Conservation (phyloP, 164 flowering plant species). For the Taxillus chinensis region DNA sequence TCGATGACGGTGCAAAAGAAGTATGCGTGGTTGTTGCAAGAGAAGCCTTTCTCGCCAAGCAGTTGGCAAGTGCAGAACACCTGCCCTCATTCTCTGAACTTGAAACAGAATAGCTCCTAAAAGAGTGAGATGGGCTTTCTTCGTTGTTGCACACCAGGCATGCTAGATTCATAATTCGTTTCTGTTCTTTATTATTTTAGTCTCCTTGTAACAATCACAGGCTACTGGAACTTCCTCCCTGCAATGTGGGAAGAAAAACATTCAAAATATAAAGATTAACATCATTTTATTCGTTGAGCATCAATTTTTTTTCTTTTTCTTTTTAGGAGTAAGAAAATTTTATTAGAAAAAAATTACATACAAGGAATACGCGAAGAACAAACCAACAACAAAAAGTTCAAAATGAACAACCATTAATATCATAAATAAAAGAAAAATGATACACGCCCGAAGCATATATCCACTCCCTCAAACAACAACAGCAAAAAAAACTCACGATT, state of each 20-base stretch:
- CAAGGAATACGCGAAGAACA: no score
- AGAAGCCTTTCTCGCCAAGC: slow-evolving; percentile 36
- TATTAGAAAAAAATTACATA: no score
- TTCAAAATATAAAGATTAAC: no score
- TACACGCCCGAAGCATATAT: no score
- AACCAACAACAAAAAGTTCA: no score
- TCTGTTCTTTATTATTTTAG: neutral
- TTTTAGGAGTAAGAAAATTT: no score
- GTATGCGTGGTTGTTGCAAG: slow-evolving; percentile 22
- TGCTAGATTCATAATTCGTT: slow-evolving; percentile 60
- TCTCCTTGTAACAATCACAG: neutral
- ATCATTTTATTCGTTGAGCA: no score
- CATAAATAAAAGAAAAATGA: no score
- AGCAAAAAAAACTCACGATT: no score
- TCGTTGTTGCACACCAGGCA: slow-evolving; percentile 79
- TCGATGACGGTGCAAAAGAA: slow-evolving; percentile 39
- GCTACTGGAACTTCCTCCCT: neutral
- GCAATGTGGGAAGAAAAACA: neutral
- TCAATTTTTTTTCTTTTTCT: no score
- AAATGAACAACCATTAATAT: no score
- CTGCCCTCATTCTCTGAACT: slow-evolving; percentile 78
- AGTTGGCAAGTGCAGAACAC: slow-evolving; percentile 58
- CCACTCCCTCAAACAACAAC: no score
- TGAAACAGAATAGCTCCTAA: slow-evolving; percentile 81
- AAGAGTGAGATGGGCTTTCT: slow-evolving; percentile 88